Base-by-base conservation (phyloP, 2,329 filamentous ascomycete genomes). In the Pseudopithomyces maydicus region DNA sequence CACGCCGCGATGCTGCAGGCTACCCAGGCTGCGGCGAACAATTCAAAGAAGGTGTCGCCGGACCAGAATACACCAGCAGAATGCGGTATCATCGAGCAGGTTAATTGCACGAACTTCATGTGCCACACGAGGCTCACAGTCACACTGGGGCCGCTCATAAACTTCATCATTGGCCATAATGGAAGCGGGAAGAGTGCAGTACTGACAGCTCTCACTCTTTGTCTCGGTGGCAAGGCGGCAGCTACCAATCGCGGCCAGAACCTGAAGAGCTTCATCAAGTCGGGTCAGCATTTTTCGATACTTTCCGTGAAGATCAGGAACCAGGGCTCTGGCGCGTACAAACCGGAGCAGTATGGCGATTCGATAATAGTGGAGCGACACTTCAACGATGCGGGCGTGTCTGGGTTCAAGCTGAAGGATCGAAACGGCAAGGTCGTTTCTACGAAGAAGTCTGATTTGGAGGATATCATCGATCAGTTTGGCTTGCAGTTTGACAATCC, bases 171-270 rank as follows among this genome's bases (percentile, higher is more conserved):
- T 54, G 95, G 95, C 15, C 92, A 97, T 75, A 99, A 99, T 72
- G 95, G 95, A 32, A 98, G 94, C 72, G 95, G 95, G 35, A 99
- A 99, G 80, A 99, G 95, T 74, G 95, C 95, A 2, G 90, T 98
- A 14, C 80, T 99, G 26, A 98, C 95, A 0, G 95, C 92, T 4
- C 86, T 99, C 62, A 97, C 92, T 0, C 83, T 99, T 33, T 98
- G 95, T 70, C 82, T 99, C n/a, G 95, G 95, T 58, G 94, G 91
- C 19, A 98, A 97, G 75, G 93, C 95, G 1, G 91, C 91, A 53
- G 87, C 91, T 15, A 98, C 95, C 3, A 98, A 98, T 70, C 90
- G 95, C 62, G 95, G 92, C 38, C 90, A 91, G 50, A 96, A 89
- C 67, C 79, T 99, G 23, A 96, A 96, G 75, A 90, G 85, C 57